phyloP scores from a whole-genome alignment of 495 filamentous ascomycete genomes.

The Neurospora africana region DNA sequence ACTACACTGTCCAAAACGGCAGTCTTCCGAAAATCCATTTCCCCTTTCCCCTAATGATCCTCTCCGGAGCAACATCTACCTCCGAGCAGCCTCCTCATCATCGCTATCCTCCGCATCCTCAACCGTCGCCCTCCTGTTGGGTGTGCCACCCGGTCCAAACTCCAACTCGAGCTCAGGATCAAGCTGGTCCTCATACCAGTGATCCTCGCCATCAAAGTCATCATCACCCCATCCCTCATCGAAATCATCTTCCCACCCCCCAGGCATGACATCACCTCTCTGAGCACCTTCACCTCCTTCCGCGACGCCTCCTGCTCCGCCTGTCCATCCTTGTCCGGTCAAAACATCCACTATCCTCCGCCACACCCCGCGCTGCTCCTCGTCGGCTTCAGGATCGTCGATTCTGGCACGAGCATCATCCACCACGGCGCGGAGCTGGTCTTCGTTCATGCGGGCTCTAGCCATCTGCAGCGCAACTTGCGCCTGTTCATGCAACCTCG shows the following conservation, averaged over 20 bases:
- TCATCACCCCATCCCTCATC: not conserved
- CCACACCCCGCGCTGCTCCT: constrained; percentile 3
- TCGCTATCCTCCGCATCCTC: constrained; percentile 8
- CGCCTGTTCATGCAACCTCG: not conserved
- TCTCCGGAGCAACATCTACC: not conserved
- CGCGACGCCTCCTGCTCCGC: constrained; percentile 4
- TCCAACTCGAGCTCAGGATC: not conserved
- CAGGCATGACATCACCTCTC: constrained; percentile 8
- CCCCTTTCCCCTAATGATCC: not conserved
- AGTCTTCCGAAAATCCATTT: not conserved
- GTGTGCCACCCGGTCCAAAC: not conserved
- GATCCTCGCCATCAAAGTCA: constrained; percentile 19
- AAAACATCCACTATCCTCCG: not conserved
- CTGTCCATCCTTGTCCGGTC: not conserved
- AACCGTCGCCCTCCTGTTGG: not conserved
- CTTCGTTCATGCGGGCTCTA: not conserved
- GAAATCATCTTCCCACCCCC: not conserved
- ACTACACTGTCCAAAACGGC: not conserved
- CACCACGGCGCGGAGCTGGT: not conserved
- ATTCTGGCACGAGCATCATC: not conserved
- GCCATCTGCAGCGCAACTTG: not conserved
- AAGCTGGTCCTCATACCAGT: constrained; percentile 1
- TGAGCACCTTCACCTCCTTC: constrained; percentile 8
- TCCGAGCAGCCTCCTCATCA: not conserved
- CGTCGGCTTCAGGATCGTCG: not conserved